Evolutionary conservation across 169 alveolate genomes (phyloP), one percentile per base, ranked within the genome.

Genomic region (Plasmodium knowlesi): DNA sequence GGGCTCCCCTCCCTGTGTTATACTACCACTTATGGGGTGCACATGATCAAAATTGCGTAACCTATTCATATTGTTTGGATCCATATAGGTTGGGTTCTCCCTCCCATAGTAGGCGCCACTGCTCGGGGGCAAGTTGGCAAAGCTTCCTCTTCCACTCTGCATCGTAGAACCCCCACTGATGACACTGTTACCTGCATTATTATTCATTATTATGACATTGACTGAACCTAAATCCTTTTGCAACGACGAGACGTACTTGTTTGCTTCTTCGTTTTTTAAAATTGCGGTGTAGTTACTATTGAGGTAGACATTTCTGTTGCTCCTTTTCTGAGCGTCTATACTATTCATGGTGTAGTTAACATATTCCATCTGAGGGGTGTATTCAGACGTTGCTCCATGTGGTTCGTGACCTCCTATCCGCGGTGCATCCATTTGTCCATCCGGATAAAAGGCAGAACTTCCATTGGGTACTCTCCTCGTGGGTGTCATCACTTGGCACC

Each of bases 251-350:
- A 85, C 39, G 54, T 85, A 74, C 28, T 54, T 78, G 70, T 85
- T 57, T 3, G 86, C 93, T 3, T 85, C 85, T 85, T 54, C 81
- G 25, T 34, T 85, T 50, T 74, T 85, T 53, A 85, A 76, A 37
- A 76, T 41, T 50, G 76, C 81, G 53, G 79, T 85, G 67, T 85
- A 85, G 61, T 85, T 85, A 22, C 79, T 78, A 37, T 85, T 85
- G 25, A 85, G 79, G 70, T 85, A 85, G 30, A 85, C 82, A 76
- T 85, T 85, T 76, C 43, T 85, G 50, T 53, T 67, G 41, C 43
- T 74, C 54, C 67, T 19, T 22, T 67, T 19, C 76, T 67, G 37
- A 9, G 37, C 6, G n/a, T 19, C 76, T 6, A 67, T 5, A 28
- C 14, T 67, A 22, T 2, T 67, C n/a, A 25, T 19, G 5, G 76